Evolutionary conservation across 2,329 filamentous ascomycete species (phyloP).

Genomic region (Tolypocladium endophyticum): DNA sequence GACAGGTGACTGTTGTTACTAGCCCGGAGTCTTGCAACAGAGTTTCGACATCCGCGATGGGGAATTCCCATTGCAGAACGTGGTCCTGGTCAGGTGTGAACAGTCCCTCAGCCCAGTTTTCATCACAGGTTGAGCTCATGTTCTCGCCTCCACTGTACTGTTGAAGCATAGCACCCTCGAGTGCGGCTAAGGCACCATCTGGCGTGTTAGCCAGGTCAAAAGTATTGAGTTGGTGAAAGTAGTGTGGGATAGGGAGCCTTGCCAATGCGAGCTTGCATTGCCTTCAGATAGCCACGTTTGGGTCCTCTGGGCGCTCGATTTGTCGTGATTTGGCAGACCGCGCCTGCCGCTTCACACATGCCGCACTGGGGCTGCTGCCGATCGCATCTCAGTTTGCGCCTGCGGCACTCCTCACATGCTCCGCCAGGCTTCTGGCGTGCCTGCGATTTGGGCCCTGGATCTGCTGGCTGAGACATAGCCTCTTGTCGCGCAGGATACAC

Average conservation of each 20-base stretch:
- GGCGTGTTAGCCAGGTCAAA: not conserved
- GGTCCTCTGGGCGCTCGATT: slow-evolving; percentile 2
- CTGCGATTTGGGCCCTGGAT: not conserved
- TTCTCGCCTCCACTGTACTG: not conserved
- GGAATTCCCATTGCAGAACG: not conserved
- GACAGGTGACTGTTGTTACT: not conserved
- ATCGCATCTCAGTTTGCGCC: slow-evolving; percentile 6
- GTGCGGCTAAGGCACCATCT: not conserved
- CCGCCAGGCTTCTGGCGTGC: slow-evolving; percentile 1
- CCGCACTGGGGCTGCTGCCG: slow-evolving; percentile 3
- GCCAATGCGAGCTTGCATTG: slow-evolving; percentile 2
- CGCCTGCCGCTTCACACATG: slow-evolving; percentile 2
- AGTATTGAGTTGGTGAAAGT: too few relatives aligned
- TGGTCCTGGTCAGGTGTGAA: not conserved
- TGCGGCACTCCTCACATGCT: slow-evolving; percentile 5
- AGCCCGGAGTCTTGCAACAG: not conserved
- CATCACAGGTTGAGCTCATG: not conserved
- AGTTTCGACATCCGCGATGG: not conserved
- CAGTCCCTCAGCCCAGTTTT: not conserved
- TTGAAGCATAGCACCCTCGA: slow-evolving; percentile 1
- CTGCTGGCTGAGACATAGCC: not conserved
- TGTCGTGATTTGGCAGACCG: slow-evolving; percentile 1
- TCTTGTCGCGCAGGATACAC: not conserved
- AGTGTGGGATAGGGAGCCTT: not conserved
- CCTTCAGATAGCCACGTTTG: slow-evolving; percentile 5